phyloP scores from a whole-genome alignment of 2,329 filamentous ascomycete genomes.

The Penicillium sp. region DNA sequence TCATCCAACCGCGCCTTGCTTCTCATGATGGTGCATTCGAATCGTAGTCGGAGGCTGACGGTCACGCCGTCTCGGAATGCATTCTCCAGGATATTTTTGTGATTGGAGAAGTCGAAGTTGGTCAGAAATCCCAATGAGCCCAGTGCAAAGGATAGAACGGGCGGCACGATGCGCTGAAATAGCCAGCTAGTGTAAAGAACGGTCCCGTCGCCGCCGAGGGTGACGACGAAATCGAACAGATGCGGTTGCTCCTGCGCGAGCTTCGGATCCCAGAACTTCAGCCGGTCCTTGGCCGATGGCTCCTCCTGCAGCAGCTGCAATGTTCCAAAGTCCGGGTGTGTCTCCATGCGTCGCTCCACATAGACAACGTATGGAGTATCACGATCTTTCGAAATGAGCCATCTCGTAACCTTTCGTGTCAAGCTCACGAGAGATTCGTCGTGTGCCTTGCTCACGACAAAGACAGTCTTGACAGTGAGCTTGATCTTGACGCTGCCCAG shows the following conservation, averaged over 20 bases:
- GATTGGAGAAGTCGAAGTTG: constrained; percentile 86
- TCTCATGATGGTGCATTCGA: constrained; percentile 92
- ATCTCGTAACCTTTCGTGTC: constrained; percentile 70
- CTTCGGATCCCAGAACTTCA: constrained; percentile 78
- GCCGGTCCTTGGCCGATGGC: constrained; percentile 51
- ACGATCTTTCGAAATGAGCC: constrained; percentile 70
- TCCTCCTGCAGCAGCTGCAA: constrained; percentile 63
- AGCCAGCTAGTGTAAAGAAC: constrained; percentile 95
- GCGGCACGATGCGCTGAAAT: constrained; percentile 91
- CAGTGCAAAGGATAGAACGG: constrained; percentile 83
- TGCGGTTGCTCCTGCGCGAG: constrained; percentile 76
- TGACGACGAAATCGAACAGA: constrained; percentile 89
- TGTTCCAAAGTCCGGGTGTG: constrained; percentile 69
- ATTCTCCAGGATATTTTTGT: constrained; percentile 62
- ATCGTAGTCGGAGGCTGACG: constrained; percentile 78
- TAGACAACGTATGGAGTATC: constrained; percentile 69
- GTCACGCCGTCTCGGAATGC: constrained; percentile 81
- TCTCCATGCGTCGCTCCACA: constrained; percentile 70
- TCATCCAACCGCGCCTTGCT: constrained; percentile 36
- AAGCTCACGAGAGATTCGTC: constrained; percentile 74
- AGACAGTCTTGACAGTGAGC: constrained; percentile 75
- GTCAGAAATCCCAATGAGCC: constrained; percentile 93
- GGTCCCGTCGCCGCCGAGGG: constrained; percentile 91
- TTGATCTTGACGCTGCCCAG: constrained; percentile 77
- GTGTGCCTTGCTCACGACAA: constrained; percentile 87